These are phyloP conservation scores for Kwoniella sp. DNA, from an alignment of 768 basidiomycete genomes.

Conservation along the genomic window DNA sequence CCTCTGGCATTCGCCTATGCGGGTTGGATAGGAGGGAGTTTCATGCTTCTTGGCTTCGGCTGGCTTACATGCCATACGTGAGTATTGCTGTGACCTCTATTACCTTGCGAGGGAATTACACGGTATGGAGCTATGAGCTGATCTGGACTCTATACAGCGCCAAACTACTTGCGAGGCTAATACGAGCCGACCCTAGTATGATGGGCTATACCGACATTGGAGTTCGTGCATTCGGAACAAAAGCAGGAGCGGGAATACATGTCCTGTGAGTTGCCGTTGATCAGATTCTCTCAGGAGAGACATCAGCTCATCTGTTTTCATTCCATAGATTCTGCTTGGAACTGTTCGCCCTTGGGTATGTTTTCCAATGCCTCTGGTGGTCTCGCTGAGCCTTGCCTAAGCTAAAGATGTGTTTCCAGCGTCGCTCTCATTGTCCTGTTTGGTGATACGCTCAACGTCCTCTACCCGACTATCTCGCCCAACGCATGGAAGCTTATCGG, in stretches of 20 bases:
- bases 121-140: conserved; percentile 2
- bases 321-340: conserved; percentile 77
- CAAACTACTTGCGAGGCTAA: conserved; percentile 78
- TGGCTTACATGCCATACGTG: conserved; percentile 86
- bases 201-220: conserved; percentile 89
- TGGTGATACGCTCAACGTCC: conserved; percentile 77
- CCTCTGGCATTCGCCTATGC: conserved; percentile 89
- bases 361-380: too few species aligned
- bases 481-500: conserved; percentile 76
- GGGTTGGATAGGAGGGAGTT: conserved; percentile 80
- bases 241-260: conserved; percentile 61
- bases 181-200: conserved; percentile 68
- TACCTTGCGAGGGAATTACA: not conserved
- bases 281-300: too few species aligned
- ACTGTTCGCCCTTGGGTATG: conserved; percentile 71
- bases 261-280: conserved; percentile 47
- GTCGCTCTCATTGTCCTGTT: conserved; percentile 87
- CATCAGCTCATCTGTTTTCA: conserved; percentile 45
- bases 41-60: conserved; percentile 75
- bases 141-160: conserved; percentile 62
- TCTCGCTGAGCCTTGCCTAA: conserved; percentile 5
- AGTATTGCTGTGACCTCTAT: conserved; percentile 52
- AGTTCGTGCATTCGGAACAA: conserved; percentile 79
- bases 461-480: conserved; percentile 70
- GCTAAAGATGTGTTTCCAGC: conserved; percentile 19